Evolutionary conservation across 345 rosid genomes (phyloP).

Genomic region (Melastoma malabathricum): DNA sequence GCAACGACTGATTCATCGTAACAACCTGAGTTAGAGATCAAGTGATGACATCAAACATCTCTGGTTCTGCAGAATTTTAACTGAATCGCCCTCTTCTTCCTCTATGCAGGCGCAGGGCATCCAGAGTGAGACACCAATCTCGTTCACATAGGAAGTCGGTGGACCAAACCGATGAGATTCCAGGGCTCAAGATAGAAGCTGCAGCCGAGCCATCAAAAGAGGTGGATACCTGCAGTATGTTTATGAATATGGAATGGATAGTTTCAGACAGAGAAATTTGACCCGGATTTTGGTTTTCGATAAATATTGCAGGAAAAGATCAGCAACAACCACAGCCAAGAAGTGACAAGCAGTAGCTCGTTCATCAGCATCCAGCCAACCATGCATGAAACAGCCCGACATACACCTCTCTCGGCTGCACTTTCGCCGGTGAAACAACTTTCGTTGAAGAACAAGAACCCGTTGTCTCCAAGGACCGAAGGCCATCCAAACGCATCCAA

Average conservation of each 20-base stretch:
- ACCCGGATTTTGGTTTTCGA: too few relatives aligned
- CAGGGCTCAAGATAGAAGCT: constrained; percentile 10
- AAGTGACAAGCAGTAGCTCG: constrained; percentile 9
- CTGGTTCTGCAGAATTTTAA: too few relatives aligned
- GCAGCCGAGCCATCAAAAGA: constrained; percentile 29
- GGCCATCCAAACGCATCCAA: constrained; percentile 45
- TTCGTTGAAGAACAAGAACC: background rate
- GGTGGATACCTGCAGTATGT: constrained; percentile 11
- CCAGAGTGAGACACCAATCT: too few relatives aligned
- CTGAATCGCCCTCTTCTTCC: too few relatives aligned
- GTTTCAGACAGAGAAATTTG: too few relatives aligned
- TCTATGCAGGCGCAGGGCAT: too few relatives aligned
- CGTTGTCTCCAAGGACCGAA: constrained; percentile 15
- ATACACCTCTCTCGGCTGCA: constrained; percentile 24
- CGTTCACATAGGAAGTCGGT: background rate
- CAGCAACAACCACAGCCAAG: constrained; percentile 14
- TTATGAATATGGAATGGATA: too few relatives aligned
- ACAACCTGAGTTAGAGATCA: too few relatives aligned
- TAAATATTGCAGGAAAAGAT: constrained; percentile 20
- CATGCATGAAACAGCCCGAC: constrained; percentile 6
- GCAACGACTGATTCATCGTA: too few relatives aligned
- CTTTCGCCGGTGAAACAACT: constrained; percentile 26
- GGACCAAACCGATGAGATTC: background rate
- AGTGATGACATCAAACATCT: too few relatives aligned
- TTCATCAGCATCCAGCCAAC: constrained; percentile 13